Conservation (phyloP, 495 filamentous ascomycete species). For the Collariella sp. region DNA sequence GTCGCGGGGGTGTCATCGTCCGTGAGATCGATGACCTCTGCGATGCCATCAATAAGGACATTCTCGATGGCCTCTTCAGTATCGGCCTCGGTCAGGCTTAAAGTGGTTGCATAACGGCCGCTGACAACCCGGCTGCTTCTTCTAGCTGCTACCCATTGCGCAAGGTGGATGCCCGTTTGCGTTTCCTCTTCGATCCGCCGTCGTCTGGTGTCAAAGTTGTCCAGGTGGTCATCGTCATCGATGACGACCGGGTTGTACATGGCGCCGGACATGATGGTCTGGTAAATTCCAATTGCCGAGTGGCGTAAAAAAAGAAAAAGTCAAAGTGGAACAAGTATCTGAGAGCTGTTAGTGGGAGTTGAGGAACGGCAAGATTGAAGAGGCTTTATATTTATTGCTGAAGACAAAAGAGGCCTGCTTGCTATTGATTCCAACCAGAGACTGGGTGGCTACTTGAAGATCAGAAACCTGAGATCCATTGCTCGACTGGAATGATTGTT, state of each 20-base stretch:
- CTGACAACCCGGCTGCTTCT: not conserved
- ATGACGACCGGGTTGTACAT: not conserved
- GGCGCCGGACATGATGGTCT: not conserved
- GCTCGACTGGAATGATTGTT: no score
- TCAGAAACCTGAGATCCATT: no score
- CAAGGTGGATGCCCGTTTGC: not conserved
- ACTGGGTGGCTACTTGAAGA: no score
- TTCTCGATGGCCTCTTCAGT: not conserved
- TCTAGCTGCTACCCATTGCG: not conserved
- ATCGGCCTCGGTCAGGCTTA: not conserved
- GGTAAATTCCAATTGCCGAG: not conserved
- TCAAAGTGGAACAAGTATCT: no score
- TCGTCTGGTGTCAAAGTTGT: not conserved
- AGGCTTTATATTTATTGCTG: no score
- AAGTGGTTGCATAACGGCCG: not conserved
- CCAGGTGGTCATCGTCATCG: not conserved
- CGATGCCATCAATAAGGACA: not conserved
- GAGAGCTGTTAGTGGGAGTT: no score
- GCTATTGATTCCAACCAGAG: no score
- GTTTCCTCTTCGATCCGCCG: not conserved
- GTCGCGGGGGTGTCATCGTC: not conserved
- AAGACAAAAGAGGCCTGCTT: no score
- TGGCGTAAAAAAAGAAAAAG: no score
- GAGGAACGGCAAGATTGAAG: no score
- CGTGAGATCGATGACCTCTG: slow-evolving; percentile 10